Base-by-base conservation (phyloP, 2,329 filamentous ascomycete species). In the Colletotrichum tanaceti region DNA sequence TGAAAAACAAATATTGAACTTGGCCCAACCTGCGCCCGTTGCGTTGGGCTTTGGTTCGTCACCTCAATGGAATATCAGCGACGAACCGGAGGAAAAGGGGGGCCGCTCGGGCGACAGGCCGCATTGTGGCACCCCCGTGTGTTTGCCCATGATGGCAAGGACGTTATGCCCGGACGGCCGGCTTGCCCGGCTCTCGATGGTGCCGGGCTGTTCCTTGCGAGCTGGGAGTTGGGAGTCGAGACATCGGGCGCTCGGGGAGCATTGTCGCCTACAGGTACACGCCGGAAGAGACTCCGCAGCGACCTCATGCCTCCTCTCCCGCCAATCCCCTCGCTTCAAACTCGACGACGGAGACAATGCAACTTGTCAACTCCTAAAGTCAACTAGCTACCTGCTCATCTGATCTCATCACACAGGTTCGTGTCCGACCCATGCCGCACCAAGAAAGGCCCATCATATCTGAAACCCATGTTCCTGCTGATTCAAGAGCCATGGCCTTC, bases 71-170 rank as follows among this genome's bases (percentile, higher is more conserved):
- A 35, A 35, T 2, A 35, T 2, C 32, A 38, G 38, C 35, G 49
- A 55, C 16, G 61, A 65, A 65, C 61, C n/a, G 14, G 28, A 43
- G 24, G 38, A 44, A 55, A 41, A 32, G 38, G 32, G 35, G 35
- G 28, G 14, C n/a, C 60, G 60, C 60, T 58, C 60, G 65, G 59
- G 32, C 41, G 54, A 50, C 35, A 16, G 47, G 41, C 54, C 54
- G 61, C 65, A 38, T 4, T 20, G 54, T 43, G 61, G 61, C 65
- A 65, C 65, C 61, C 59, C 53, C 61, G 65, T 49, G 44, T 50
- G 43, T 55, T 59, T 55, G 35, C n/a, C 49, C 54, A 57, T 28
- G n/a, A 54, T 35, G 49, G 53, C 49, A 50, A 22, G 46, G 55
- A 65, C 49, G 43, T 68, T 24, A 59, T 58, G 61, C 32, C 61